A percentile compares a stretch with the other conserved stretches of the same genome.
Evolutionary conservation across 2,329 filamentous ascomycete genomes (phyloP).

Genomic region (Anisogramma anomala): DNA sequence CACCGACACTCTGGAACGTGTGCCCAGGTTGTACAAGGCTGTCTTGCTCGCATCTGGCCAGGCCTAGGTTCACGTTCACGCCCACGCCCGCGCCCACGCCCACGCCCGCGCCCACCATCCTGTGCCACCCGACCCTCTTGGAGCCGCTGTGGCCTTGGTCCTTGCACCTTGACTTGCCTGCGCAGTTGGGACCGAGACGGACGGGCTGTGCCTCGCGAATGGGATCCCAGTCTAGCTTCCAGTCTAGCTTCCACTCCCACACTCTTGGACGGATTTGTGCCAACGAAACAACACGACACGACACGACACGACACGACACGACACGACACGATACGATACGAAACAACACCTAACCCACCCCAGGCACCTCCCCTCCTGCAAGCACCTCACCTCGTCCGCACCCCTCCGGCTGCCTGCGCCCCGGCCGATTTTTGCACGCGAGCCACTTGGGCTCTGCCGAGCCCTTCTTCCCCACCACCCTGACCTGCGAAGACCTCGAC

Average conservation of each 20-base stretch:
- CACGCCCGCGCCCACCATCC: conserved; percentile 2
- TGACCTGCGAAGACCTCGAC: conserved; percentile 10
- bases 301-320: conserved; percentile 2
- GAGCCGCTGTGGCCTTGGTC: conserved; percentile 10
- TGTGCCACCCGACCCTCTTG: conserved; percentile 11
- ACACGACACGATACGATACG: neutral
- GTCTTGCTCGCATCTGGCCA: neutral
- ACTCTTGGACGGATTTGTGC: neutral
- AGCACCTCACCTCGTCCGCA: too few species aligned
- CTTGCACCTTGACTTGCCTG: conserved; percentile 3
- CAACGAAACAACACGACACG: neutral
- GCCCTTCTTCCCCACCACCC: neutral
- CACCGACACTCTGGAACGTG: too few species aligned
- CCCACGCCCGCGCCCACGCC: too few species aligned
- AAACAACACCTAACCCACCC: conserved; percentile 1
- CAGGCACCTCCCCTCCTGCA: conserved; percentile 5
- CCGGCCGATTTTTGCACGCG: neutral
- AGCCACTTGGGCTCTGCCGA: conserved; percentile 4
- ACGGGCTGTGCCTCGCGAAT: conserved; percentile 12
- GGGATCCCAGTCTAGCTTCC: conserved; percentile 7
- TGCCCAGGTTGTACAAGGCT: neutral
- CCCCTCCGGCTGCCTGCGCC: neutral
- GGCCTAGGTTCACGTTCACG: too few species aligned
- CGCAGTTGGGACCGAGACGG: neutral
- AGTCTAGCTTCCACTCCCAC: conserved; percentile 3